These are phyloP conservation scores for Cyberlindnera euphorbiiphila DNA, from an alignment of 805 yeast species.

Conservation along the genomic window DNA sequence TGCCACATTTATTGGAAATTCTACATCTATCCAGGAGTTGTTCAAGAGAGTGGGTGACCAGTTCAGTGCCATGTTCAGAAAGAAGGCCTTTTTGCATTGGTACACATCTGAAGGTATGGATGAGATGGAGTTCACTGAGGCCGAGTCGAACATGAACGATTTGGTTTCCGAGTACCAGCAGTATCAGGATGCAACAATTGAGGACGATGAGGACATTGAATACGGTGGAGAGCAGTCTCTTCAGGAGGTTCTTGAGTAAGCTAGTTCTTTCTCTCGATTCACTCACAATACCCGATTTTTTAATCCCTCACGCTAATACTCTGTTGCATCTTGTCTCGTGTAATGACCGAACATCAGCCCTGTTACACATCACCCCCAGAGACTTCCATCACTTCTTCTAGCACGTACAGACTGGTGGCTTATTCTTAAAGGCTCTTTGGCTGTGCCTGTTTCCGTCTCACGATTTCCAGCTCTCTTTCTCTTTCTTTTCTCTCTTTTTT, in stretches of 20 bases:
- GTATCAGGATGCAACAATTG: conserved; percentile 89
- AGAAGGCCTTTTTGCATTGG: conserved; percentile 99
- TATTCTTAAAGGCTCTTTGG: conserved; percentile 2
- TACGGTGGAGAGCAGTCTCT: conserved; percentile 30
- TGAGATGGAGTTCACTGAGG: conserved; percentile 98
- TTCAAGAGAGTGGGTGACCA: conserved; percentile 97
- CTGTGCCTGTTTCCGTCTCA: conserved; percentile 1
- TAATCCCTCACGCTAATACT: not conserved
- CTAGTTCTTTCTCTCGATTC: not conserved
- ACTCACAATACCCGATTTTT: conserved; percentile 11
- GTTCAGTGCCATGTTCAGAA: conserved; percentile 96
- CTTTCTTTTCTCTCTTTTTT: conserved; percentile 1
- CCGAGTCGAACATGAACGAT: conserved; percentile 96
- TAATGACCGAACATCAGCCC: not conserved
- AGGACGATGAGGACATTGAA: conserved; percentile 56
- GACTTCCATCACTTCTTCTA: not conserved
- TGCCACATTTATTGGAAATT: conserved; percentile 91
- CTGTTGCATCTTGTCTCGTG: no score
- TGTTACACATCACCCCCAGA: not conserved
- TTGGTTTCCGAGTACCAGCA: conserved; percentile 95
- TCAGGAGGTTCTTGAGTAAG: conserved; percentile 30
- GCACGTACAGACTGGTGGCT: conserved; percentile 2
- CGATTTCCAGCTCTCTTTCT: conserved; percentile 2
- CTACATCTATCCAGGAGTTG: conserved; percentile 97
- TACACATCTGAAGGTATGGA: conserved; percentile 99